Evolutionary conservation across 2,329 filamentous ascomycete species (phyloP), one percentile per base, ranked within the genome.

Genomic region (Aspergillus pseudoglaucus): DNA sequence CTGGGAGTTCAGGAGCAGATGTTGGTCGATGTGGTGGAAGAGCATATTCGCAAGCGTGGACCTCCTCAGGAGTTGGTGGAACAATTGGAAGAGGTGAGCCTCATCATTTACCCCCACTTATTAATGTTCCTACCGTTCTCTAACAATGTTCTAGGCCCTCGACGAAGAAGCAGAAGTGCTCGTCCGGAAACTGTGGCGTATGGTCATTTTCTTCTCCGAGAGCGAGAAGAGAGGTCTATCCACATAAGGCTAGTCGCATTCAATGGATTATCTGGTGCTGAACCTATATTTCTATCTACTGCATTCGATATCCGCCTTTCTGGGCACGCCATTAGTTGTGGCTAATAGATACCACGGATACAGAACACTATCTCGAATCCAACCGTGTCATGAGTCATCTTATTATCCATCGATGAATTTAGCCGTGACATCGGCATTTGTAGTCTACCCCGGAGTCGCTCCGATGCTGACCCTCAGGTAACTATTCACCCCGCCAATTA

Each of bases 201-300:
- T 97, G 89, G 84, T 96, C 49, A 95, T 97, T 61, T 97, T 96
- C 81, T 96, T 91, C 62, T 93, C 88, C 5, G 91, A 97, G 70
- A 88, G 86, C 62, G 91, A 95, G 78, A 95, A 93, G 74, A 78
- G 90, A 53, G 90, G 90, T 2, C 75, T 96, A 51, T 86, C 86
- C 17, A 81, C 83, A 44, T 88, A 75, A 50, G 12, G 17, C n/a
- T 39, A n/a, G n/a, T n/a, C n/a, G 17, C 18, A 39, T 22, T 2
- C 3, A 39, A 39, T 39, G 5, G 37, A 39, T 20, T 10, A 12
- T 20, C 22, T 17, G 37, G 14, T 17, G 33, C 15, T 17, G 14
- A 6, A 17, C 4, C 10, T 7, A n/a, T 17, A 6, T 37, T 17
- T 37, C 17, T 37, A 15, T 17, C 25, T 30, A 30, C 25, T 30